Percentiles rank a stretch among this genome's conserved stretches.
Conservation (phyloP, 225 moss, liverwort and hornwort genomes). For the Physcomitrellopsis africana region DNA sequence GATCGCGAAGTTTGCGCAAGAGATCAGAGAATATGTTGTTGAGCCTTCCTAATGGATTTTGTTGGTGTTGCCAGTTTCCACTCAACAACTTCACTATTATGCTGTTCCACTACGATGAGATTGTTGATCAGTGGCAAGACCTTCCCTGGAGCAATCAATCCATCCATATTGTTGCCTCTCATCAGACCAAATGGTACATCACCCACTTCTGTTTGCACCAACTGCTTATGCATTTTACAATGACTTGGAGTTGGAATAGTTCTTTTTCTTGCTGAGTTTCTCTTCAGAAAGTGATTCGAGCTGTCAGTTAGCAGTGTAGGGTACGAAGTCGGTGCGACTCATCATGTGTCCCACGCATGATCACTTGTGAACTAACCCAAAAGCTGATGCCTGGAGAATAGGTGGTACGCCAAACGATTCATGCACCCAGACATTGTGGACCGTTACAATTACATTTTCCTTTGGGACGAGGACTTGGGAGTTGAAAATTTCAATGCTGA, state of each 20-base stretch:
- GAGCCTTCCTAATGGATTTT: background rate
- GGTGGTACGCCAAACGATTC: slow-evolving; percentile 73
- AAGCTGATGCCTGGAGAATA: background rate
- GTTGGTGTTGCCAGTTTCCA: slow-evolving; percentile 45
- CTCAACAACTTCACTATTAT: slow-evolving; percentile 55
- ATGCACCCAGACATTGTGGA: slow-evolving; percentile 60
- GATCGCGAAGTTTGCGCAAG: fast-evolving
- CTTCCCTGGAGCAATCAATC: slow-evolving; percentile 57
- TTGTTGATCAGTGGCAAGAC: slow-evolving; percentile 62
- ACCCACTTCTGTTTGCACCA: background rate
- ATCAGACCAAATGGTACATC: slow-evolving; percentile 58
- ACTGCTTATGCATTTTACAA: background rate
- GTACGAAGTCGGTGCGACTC: fast-evolving
- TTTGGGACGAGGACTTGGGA: slow-evolving; percentile 71
- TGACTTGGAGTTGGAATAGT: background rate
- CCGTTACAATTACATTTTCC: slow-evolving; percentile 63
- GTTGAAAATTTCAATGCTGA: slow-evolving; percentile 47
- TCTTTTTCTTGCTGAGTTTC: background rate
- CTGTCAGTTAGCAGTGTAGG: background rate
- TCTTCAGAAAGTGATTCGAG: background rate
- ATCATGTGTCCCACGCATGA: background rate
- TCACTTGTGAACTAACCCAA: background rate
- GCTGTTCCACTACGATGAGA: slow-evolving; percentile 67
- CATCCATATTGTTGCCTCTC: slow-evolving; percentile 49
- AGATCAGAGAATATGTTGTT: background rate